Evolutionary conservation across 306 rosid species (phyloP).

Genomic region (Rosa multiflora): DNA sequence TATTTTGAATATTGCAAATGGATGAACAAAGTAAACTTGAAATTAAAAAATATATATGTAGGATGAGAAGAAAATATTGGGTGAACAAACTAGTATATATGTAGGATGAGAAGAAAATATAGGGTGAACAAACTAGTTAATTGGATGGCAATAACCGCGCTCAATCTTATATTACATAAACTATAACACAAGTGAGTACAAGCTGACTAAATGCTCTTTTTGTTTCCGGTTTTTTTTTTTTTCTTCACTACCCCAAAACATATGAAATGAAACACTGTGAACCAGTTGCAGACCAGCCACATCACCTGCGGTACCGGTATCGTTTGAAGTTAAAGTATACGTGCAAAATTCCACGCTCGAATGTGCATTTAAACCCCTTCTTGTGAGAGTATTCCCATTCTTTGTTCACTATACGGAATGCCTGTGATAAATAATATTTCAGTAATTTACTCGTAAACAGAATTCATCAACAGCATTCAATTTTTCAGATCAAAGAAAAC

Average conservation of each 20-base stretch:
- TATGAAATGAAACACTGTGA: background rate
- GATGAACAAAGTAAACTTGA: no score
- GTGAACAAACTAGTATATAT: no score
- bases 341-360: conserved; percentile 87
- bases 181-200: background rate
- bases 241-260: background rate
- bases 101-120: no score
- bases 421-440: conserved; percentile 35
- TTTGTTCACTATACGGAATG: conserved; percentile 89
- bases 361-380: conserved; percentile 90
- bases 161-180: background rate
- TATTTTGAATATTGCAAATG: no score
- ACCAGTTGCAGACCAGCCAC: conserved; percentile 7
- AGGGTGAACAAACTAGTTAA: no score
- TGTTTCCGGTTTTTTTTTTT: background rate
- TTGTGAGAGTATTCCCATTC: conserved; percentile 95
- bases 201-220: background rate
- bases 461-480: conserved; percentile 10
- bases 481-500: conserved; percentile 30
- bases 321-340: conserved; percentile 92
- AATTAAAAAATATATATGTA: no score
- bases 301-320: conserved; percentile 75
- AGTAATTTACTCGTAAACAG: conserved; percentile 3
- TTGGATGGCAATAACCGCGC: no score
- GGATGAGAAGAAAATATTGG: no score